These are phyloP conservation scores for Cordyceps tenuipes DNA, from an alignment of 2,329 filamentous ascomycete genomes.

Conservation along the genomic window DNA sequence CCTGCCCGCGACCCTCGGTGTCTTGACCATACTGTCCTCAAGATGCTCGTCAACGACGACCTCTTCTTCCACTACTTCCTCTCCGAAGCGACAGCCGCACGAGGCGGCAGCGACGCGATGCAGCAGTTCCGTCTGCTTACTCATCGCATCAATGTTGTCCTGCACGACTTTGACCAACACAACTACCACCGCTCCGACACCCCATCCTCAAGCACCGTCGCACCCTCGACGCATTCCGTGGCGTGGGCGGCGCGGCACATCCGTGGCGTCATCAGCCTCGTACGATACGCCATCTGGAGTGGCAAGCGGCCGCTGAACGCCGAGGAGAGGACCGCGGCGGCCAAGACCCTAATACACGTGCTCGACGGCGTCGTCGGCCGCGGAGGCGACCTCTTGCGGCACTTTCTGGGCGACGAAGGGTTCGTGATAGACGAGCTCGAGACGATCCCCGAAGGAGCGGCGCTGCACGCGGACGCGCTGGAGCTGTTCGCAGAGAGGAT, in stretches of 20 bases:
- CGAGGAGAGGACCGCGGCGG: slow-evolving; percentile 36
- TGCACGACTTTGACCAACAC: slow-evolving; percentile 34
- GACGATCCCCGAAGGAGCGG: slow-evolving; percentile 35
- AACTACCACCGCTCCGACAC: slow-evolving; percentile 4
- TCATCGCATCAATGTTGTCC: slow-evolving; percentile 38
- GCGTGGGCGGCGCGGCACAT: slow-evolving; percentile 44
- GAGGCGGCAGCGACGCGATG: slow-evolving; percentile 30
- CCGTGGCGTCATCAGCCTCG: slow-evolving; percentile 31
- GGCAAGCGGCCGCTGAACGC: slow-evolving; percentile 28
- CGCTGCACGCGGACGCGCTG: slow-evolving; percentile 33
- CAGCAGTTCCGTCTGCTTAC: slow-evolving; percentile 41
- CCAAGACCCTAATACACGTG: slow-evolving; percentile 39
- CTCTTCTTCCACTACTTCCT: slow-evolving; percentile 47
- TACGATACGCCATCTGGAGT: slow-evolving; percentile 33
- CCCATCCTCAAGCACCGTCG: no score
- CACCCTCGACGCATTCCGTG: slow-evolving; percentile 22
- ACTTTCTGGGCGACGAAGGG: slow-evolving; percentile 36
- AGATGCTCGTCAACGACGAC: slow-evolving; percentile 45
- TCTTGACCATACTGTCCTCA: slow-evolving; percentile 42
- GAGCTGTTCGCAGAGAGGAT: slow-evolving; percentile 26
- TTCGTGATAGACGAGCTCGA: slow-evolving; percentile 39
- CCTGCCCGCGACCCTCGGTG: slow-evolving; percentile 26
- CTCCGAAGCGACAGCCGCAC: slow-evolving; percentile 31
- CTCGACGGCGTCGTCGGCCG: slow-evolving; percentile 36
- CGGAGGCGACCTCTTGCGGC: slow-evolving; percentile 39